These are phyloP conservation scores for Allantophomopsis cytisporea DNA, from an alignment of 2,329 filamentous ascomycete genomes.

Conservation along the genomic window DNA sequence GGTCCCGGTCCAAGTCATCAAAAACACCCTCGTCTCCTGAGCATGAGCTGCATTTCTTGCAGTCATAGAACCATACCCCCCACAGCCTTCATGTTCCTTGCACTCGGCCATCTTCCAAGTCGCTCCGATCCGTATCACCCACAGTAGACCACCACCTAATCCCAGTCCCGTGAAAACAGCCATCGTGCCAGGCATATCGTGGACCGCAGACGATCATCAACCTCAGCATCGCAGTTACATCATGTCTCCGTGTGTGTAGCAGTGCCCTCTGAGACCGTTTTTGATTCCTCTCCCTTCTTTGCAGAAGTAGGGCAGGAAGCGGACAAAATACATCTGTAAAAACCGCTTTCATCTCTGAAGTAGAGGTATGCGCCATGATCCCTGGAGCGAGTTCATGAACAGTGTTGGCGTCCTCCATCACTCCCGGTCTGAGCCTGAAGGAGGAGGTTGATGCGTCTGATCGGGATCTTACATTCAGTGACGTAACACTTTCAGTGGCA, in stretches of 20 bases:
- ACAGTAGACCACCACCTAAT: conserved; percentile 6
- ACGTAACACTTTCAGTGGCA: conserved; percentile 31
- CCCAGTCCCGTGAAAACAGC: neutral
- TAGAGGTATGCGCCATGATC: conserved; percentile 16
- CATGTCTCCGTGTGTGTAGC: conserved; percentile 67
- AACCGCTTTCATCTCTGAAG: conserved; percentile 48
- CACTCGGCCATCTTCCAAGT: conserved; percentile 2
- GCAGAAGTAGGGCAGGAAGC: conserved; percentile 49
- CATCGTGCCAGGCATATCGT: conserved; percentile 5
- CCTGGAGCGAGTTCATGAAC: conserved; percentile 12
- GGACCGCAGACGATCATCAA: neutral
- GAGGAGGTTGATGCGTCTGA: conserved; percentile 56
- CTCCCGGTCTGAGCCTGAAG: conserved; percentile 19
- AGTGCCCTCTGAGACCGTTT: conserved; percentile 87
- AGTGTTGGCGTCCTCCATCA: conserved; percentile 19
- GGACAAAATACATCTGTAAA: conserved; percentile 96
- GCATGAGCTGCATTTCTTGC: conserved; percentile 6
- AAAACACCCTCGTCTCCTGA: conserved; percentile 6
- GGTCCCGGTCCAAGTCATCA: conserved; percentile 41
- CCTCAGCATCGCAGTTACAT: conserved; percentile 12
- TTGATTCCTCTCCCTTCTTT: conserved; percentile 64
- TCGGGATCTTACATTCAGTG: conserved; percentile 32
- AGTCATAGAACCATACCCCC: conserved; percentile 4
- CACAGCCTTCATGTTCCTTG: conserved; percentile 8
- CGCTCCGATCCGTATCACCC: conserved; percentile 7